Percentiles rank a stretch among this genome's conserved stretches.
phyloP scores from a whole-genome alignment of 345 rosid species.

The Bretschneidera sinensis region DNA sequence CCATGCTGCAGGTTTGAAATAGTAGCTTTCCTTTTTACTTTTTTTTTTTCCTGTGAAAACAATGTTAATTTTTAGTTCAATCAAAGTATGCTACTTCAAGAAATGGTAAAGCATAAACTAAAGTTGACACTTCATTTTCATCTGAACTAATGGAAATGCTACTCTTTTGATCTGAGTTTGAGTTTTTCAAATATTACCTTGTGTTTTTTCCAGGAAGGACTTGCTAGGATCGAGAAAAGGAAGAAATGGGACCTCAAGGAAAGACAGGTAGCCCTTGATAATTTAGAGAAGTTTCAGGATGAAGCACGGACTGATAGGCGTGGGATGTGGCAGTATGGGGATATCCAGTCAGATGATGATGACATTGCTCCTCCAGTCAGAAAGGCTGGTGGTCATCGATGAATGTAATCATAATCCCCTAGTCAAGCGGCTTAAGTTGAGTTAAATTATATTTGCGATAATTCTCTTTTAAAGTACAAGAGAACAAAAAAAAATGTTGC shows the following conservation, averaged over 20 bases:
- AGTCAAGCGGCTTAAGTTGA: not conserved
- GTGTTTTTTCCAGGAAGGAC: slow-evolving; percentile 67
- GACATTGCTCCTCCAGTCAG: slow-evolving; percentile 54
- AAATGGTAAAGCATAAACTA: too few species aligned
- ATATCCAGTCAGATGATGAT: slow-evolving; percentile 89
- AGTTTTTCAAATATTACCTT: slow-evolving; percentile 3
- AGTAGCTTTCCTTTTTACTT: not conserved
- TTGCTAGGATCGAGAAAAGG: slow-evolving; percentile 84
- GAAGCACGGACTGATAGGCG: slow-evolving; percentile 67
- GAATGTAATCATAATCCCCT: slow-evolving; percentile 12
- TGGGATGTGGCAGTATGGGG: slow-evolving; percentile 94
- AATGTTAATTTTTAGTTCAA: too few species aligned
- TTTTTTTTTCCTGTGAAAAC: too few species aligned
- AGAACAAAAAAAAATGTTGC: not conserved
- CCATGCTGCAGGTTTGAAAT: slow-evolving; percentile 77
- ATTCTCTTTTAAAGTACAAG: not conserved
- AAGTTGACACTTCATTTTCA: too few species aligned
- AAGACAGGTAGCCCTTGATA: slow-evolving; percentile 56
- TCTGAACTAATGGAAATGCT: too few species aligned
- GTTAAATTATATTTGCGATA: slow-evolving; percentile 13
- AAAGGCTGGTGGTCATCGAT: slow-evolving; percentile 68
- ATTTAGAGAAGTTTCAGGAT: slow-evolving; percentile 71
- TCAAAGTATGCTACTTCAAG: not conserved
- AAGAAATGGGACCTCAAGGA: slow-evolving; percentile 76
- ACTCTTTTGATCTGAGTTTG: too few species aligned